Conservation (phyloP, 2,329 filamentous ascomycete genomes). For the Claviceps lovelessii region DNA sequence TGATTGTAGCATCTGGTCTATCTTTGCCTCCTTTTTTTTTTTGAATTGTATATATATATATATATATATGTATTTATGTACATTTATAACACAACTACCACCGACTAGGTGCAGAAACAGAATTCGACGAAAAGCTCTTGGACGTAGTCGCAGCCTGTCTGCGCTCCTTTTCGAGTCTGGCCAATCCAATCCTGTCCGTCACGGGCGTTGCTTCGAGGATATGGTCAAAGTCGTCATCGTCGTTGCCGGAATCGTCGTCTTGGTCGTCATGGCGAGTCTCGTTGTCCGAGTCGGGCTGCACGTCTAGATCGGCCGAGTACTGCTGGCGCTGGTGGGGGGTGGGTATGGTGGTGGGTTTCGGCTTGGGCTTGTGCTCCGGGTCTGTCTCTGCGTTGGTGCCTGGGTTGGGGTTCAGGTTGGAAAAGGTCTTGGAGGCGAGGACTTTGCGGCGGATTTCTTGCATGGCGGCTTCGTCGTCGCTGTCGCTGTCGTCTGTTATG, state of each 20-base stretch:
- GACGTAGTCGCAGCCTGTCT: conserved; percentile 32
- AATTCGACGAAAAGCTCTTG: conserved; percentile 36
- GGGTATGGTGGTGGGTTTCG: conserved; percentile 49
- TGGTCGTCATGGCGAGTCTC: conserved; percentile 46
- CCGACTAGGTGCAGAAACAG: conserved; percentile 33
- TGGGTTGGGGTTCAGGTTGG: conserved; percentile 33
- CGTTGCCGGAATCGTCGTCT: conserved; percentile 32
- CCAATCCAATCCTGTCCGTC: conserved; percentile 65
- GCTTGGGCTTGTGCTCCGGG: conserved; percentile 22
- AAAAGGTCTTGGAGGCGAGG: conserved; percentile 80
- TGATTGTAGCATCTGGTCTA: no score
- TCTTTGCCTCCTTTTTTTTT: no score
- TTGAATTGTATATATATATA: no score
- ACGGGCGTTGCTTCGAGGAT: conserved; percentile 86
- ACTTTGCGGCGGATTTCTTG: conserved; percentile 80
- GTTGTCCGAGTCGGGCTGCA: conserved; percentile 46
- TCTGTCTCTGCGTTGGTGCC: conserved; percentile 30
- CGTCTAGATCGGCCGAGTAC: conserved; percentile 44
- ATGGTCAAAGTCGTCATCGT: conserved; percentile 74
- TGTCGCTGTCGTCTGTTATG: conserved; percentile 75
- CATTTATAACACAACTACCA: conserved; percentile 20
- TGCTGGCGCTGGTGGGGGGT: conserved; percentile 33
- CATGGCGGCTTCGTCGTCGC: conserved; percentile 60
- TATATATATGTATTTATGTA: no score
- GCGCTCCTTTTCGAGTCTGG: conserved; percentile 42